Conservation (phyloP, 2,329 filamentous ascomycete species). For the Diaporthe helianthi region DNA sequence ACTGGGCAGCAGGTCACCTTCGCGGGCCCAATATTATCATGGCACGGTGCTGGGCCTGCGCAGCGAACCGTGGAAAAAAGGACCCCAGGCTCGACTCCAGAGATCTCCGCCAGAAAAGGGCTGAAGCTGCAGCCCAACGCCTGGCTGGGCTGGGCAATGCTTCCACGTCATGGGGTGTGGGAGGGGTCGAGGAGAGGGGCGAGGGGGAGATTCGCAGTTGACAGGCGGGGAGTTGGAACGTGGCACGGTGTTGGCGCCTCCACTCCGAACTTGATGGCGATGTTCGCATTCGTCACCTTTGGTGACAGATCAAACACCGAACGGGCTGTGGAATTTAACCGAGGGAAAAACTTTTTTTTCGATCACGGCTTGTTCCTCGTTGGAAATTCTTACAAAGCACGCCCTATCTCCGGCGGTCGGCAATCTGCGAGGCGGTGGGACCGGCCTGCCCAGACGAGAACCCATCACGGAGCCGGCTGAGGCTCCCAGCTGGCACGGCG, state of each 20-base stretch:
- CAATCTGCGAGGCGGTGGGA: conserved; percentile 27
- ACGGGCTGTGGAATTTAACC: background rate
- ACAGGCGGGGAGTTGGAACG: background rate
- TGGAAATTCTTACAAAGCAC: conserved; percentile 3
- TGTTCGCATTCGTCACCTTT: conserved; percentile 5
- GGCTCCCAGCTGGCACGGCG: too few species aligned
- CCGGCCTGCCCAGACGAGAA: background rate
- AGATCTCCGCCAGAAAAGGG: conserved; percentile 19
- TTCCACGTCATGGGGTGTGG: background rate
- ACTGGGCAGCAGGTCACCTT: conserved; percentile 1
- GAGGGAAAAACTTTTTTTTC: conserved; percentile 12
- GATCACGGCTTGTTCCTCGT: background rate
- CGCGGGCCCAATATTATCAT: background rate
- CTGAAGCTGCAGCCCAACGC: conserved; percentile 23
- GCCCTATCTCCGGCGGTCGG: conserved; percentile 19
- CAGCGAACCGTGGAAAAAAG: background rate
- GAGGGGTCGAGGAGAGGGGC: too few species aligned
- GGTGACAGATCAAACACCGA: conserved; percentile 9
- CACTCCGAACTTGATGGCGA: conserved; percentile 24
- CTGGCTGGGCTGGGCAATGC: background rate
- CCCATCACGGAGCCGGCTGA: conserved; percentile 21
- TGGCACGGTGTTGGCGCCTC: conserved; percentile 16
- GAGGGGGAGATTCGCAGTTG: background rate
- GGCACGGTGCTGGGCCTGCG: conserved; percentile 1
- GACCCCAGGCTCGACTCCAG: background rate